Base-by-base conservation (phyloP, 441 rosid species). In the Euphorbia celastroides region DNA sequence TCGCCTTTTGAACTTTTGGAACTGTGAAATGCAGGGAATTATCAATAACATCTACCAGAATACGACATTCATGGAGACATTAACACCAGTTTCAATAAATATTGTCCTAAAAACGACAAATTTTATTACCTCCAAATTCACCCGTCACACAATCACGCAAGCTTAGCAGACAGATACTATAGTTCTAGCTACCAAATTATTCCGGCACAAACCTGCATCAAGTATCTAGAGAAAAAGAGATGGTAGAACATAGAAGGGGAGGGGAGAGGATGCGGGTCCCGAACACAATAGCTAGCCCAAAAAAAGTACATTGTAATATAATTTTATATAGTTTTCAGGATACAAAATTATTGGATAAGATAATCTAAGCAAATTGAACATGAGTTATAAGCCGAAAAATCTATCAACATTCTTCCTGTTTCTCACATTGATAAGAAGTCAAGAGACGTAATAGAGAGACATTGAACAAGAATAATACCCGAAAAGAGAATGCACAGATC, bases 1-100 rank as follows among this genome's bases (percentile, higher is more conserved):
- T 78, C 83, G 74, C 67, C 78, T 74, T n/a, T 78, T 76, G 69
- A 75, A 80, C 77, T 78, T 79, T 78, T 78, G 75, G 80, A 79
- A 78, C 86, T 73, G 81, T 67, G 79, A 79, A 79, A 79, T 70
- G 64, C 76, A 74, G 81, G 84, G 75, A 5, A 63, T 57, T 50
- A 79, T 79, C 80, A 83, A 78, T 72, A 78, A 60, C 66, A 46
- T 51, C 75, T 75, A 70, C 81, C 64, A 68, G 68, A 74, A 30
- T 44, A 50, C 30, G 26, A 62, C 14, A 60, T 62, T 31, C 66
- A 64, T 50, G 31, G 55, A 76, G 52, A 61, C 26, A 58, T 41
- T 17, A 23, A 23, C 59, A n/a, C 32, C 38, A n/a, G n/a, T n/a
- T n/a, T n/a, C n/a, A n/a, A n/a, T n/a, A n/a, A 28, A 13, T 27